Base-by-base conservation (phyloP, 179 eudicot genomes). In the Actinidia arguta region DNA sequence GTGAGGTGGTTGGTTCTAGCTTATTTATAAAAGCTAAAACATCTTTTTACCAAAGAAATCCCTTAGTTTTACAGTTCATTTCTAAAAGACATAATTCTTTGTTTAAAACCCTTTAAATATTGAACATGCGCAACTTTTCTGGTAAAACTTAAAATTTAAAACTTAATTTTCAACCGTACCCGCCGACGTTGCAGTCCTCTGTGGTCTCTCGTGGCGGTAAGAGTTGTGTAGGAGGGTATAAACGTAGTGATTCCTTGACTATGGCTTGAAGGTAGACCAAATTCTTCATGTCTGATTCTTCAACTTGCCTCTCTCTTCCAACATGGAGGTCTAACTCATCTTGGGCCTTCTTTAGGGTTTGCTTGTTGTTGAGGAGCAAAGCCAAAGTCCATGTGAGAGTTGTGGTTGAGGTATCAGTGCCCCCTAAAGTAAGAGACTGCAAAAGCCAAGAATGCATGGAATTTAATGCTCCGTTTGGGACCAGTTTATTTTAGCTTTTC, bases 261-360 rank as follows among this genome's bases (percentile, higher is more conserved):
- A 92, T 82, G 46, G 93, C 91, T 75, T 90, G 92, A 67, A 92
- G 82, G 86, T 92, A 91, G 55, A 46, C 56, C 42, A 80, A 20
- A 42, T 80, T 72, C 2, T 58, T 56, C 1, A 80, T 14, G 51
- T 79, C 75, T 36, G 82, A 79, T 39, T 67, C 75, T 6, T 67
- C 39, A 3, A 78, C 73, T 4, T 24, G 72, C 48, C 73, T 64
- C n/a, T 63, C 24, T 27, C 10, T 36, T 4, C 81, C 81, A 24
- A 78, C 44, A 8, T 61, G 71, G n/a, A 42, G n/a, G 2, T 59
- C 36, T 12, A 76, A 14, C 6, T 76, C 80, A 24, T 59, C 80
- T 59, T 77, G 80, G 18, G 70, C 80, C 6, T 77, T 61, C 61
- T 46, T 77, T 14, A 77, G 17, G 16, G 22, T 59, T 8, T 9